Base-by-base conservation (phyloP, 345 rosid genomes). In the Lepidium sativum region DNA sequence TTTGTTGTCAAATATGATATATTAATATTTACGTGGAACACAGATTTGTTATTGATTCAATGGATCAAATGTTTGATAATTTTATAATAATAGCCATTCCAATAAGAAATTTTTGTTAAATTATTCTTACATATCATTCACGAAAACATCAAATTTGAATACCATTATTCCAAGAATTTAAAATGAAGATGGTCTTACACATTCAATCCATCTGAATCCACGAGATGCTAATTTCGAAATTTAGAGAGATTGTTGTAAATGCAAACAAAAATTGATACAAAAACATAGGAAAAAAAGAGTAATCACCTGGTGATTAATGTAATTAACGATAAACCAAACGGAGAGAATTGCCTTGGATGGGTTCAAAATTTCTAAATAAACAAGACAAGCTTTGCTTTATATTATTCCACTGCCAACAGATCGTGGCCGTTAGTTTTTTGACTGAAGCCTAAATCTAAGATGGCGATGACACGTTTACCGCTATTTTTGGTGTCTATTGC, bases 361-460 rank as follows among this genome's bases (percentile, higher is more conserved):
- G 74, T 60, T 59, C 66, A 50, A 59, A 50, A 38, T 59, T 50
- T 60, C 25, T 49, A 60, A 50, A 21, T 17, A 59, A 43, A 40
- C 15, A 4, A 59, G 50, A 39, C 17, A 43, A 59, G 41, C 44
- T 52, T 60, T 52, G 34, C 43, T 44, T 69, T 69, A 51, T 51
- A 69, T 69, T 15, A 32, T 4, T 60, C 15, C 9, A 44, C 38
- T 54, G n/a, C 3, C 38, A 63, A 63, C 35, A 54, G 34, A 44
- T 70, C 63, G 2, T 70, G 42, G 5, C 51, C 75, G 43, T 63
- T 54, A n/a, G 51, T 63, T 63, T 14, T 34, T 18, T n/a, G 25
- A 3, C 10, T 70, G 17, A 12, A 52, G 20, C 62, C 74, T 70
- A 61, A 17, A 53, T 53, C 17, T 44, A 70, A 53, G 74, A 53